Evolutionary conservation across 176 grass and related monocot species (phyloP).

Genomic region (Rhynchospora pubera): DNA sequence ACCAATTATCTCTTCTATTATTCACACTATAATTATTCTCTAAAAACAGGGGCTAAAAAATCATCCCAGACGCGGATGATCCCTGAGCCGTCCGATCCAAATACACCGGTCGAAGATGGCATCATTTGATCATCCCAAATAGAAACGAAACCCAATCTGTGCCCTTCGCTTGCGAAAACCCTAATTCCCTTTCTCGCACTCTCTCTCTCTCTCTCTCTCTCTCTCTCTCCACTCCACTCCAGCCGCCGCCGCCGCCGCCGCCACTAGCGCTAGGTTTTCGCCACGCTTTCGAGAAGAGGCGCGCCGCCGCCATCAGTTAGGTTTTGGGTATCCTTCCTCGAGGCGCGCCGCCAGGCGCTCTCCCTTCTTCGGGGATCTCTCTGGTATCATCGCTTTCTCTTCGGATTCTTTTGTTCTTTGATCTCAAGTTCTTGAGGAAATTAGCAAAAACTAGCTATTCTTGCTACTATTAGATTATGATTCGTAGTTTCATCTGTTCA

Average conservation of each 20-base stretch:
- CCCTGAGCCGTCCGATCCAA: not conserved
- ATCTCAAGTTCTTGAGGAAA: not conserved
- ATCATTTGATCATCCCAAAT: not conserved
- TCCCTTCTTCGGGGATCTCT: not conserved
- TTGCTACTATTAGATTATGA: not conserved
- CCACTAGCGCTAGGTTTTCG: not conserved
- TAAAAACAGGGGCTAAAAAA: not conserved
- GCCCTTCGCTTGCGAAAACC: constrained; percentile 11
- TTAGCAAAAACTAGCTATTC: no score
- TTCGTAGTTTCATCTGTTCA: not conserved
- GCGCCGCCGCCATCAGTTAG: no score
- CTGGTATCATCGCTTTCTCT: not conserved
- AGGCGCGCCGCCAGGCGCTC: not conserved
- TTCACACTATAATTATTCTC: not conserved
- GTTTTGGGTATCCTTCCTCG: not conserved
- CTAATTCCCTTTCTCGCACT: constrained; percentile 2
- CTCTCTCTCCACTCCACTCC: not conserved
- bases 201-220: no score
- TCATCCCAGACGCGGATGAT: not conserved
- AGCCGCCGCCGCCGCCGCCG: constrained; percentile 8
- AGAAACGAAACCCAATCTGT: not conserved
- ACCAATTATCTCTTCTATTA: not conserved
- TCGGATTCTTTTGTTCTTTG: not conserved
- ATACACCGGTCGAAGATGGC: not conserved
- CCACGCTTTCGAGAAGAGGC: not conserved